A percentile compares a stretch with the other conserved stretches of the same genome.
Conservation (phyloP, 441 rosid species). For the Pelargonium cotyledonis region DNA sequence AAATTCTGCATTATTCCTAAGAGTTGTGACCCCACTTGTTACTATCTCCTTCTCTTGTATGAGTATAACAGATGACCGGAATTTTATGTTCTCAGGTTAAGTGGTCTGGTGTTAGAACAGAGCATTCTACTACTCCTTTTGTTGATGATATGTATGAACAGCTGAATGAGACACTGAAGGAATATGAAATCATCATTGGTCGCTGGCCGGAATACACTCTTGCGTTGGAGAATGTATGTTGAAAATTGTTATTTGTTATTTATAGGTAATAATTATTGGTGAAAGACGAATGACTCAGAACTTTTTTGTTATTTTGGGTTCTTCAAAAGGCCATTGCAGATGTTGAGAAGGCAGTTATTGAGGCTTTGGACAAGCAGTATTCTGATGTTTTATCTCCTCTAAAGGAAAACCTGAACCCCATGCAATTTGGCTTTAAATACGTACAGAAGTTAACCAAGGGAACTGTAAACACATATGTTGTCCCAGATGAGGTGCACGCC, state of each 20-base stretch:
- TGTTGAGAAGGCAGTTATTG: constrained; percentile 84
- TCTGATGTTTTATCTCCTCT: constrained; percentile 83
- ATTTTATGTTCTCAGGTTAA: constrained; percentile 56
- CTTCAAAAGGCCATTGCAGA: constrained; percentile 75
- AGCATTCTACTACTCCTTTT: constrained; percentile 90
- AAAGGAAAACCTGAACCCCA: constrained; percentile 82
- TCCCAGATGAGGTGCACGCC: constrained; percentile 75
- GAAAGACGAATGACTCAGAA: constrained; percentile 1
- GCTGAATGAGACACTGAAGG: constrained; percentile 59
- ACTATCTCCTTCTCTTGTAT: background rate
- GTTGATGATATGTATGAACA: constrained; percentile 90
- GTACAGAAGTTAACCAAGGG: constrained; percentile 83
- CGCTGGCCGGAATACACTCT: constrained; percentile 95
- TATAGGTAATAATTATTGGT: background rate
- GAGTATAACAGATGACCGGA: constrained; percentile 6
- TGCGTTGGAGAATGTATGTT: constrained; percentile 81
- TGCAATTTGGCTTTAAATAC: constrained; percentile 81
- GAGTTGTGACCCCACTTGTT: background rate
- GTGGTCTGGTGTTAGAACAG: constrained; percentile 92
- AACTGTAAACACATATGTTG: constrained; percentile 60
- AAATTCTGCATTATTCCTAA: background rate
- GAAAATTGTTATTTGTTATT: constrained; percentile 3
- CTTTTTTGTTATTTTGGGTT: constrained; percentile 12
- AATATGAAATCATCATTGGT: constrained; percentile 81
- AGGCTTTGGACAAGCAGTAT: constrained; percentile 92